Evolutionary conservation across 306 rosid genomes (phyloP), one percentile per base, ranked within the genome.

Genomic region (Acacia acuminata): DNA sequence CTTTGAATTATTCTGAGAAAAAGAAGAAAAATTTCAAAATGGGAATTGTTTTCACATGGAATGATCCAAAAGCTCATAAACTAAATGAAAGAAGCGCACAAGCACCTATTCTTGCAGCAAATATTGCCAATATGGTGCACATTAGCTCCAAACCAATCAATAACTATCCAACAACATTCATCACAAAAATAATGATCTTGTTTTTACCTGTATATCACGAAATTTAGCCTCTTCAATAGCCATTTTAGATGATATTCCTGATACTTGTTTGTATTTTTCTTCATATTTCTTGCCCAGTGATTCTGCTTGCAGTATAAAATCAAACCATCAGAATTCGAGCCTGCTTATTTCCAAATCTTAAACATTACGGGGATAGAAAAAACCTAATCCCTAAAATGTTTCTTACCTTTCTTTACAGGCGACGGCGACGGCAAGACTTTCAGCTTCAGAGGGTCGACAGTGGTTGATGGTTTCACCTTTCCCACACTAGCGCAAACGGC

Each of bases 261-360:
- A 93, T 82, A 92, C 98, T 87, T 96, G 97, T 87, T 92, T 96
- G 88, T 93, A 93, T 75, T 85, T 96, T 89, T 96, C 99, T 83
- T 93, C 99, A 79, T 96, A 96, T 82, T 93, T 96, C 84, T 92
- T 93, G 53, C 78, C 86, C 80, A 93, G 85, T 24, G 87, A 84
- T 80, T 93, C 99, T 40, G 96, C 96, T 98, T 96, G 93, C 73
- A 87, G 84, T 43, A 70, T 14, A 71, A 76, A 74, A 73, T 27
- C 85, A 83, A 75, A 71, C 53, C 24, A 43, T 78, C 67, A 61
- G 71, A 75, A 73, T 73, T 30, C 25, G 73, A 80, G 78, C 71
- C 25, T 14, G 50, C 77, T 43, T 81, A 66, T 79, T 78, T 73
- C 79, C 14, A 75, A 63, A 78, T 43, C 69, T 74, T 73, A 55